Conservation (phyloP, 2,329 filamentous ascomycete genomes). For the Nemania abortiva region DNA sequence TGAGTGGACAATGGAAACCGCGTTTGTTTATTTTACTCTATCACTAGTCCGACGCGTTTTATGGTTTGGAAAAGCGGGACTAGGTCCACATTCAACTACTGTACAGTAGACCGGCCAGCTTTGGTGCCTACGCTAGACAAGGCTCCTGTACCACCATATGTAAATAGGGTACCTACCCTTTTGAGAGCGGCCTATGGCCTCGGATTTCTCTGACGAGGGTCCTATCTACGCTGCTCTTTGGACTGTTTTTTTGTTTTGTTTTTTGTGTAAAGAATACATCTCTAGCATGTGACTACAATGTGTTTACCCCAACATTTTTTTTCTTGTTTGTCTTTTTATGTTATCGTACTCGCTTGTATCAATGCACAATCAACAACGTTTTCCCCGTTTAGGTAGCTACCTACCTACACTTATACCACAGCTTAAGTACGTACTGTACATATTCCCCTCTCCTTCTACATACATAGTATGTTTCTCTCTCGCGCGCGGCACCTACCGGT, state of each 20-base stretch:
- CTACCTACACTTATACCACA: background rate
- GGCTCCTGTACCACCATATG: constrained; percentile 11
- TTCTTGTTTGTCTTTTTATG: constrained; percentile 22
- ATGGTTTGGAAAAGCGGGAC: constrained; percentile 18
- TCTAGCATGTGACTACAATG: background rate
- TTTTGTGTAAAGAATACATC: background rate
- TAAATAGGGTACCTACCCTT: constrained; percentile 1
- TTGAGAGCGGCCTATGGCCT: constrained; percentile 25
- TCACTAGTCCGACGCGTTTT: constrained; percentile 38
- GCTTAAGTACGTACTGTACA: background rate
- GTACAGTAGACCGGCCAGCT: background rate
- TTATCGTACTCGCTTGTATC: constrained; percentile 12
- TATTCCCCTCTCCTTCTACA: background rate
- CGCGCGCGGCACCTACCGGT: constrained; percentile 22
- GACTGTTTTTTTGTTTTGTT: background rate
- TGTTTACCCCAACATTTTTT: background rate
- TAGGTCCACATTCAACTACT: background rate
- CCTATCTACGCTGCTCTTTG: constrained; percentile 5
- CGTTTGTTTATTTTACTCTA: constrained; percentile 41
- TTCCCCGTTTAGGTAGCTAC: too few species aligned
- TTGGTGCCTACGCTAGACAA: constrained; percentile 22
- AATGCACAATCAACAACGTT: constrained; percentile 9
- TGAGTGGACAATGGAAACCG: constrained; percentile 32
- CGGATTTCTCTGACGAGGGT: constrained; percentile 18
- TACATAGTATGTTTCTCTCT: background rate